phyloP scores from a whole-genome alignment of 768 basidiomycete genomes.

The Erythrobasidium yunnanense region DNA sequence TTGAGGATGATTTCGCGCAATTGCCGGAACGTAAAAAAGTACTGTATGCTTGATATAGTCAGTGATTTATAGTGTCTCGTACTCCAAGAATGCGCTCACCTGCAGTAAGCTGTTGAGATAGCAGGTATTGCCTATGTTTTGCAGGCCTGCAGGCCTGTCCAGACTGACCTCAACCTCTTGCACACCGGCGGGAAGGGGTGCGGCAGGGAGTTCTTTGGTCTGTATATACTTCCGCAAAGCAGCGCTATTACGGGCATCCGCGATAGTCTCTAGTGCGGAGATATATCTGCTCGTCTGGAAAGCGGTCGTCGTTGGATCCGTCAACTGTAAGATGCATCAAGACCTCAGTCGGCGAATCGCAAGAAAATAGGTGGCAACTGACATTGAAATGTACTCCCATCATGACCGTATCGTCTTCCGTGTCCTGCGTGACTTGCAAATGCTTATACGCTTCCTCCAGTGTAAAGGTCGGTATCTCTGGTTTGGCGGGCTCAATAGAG shows the following conservation, averaged over 20 bases:
- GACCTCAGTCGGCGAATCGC: not conserved
- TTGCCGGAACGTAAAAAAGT: slow-evolving; percentile 91
- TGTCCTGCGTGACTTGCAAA: slow-evolving; percentile 53
- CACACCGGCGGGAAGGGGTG: not conserved
- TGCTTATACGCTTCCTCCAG: slow-evolving; percentile 34
- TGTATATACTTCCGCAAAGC: slow-evolving; percentile 56
- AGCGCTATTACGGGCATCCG: slow-evolving; percentile 62
- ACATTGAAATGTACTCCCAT: slow-evolving; percentile 64
- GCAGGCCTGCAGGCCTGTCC: slow-evolving; percentile 72
- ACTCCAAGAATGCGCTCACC: no score
- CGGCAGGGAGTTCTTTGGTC: slow-evolving; percentile 52
- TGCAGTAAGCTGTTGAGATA: slow-evolving; percentile 93
- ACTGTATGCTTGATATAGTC: no score
- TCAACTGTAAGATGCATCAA: slow-evolving; percentile 15
- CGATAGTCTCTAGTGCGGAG: slow-evolving; percentile 51
- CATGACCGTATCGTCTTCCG: slow-evolving; percentile 66
- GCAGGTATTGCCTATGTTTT: slow-evolving; percentile 83
- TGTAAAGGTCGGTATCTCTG: not conserved
- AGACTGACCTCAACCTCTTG: slow-evolving; percentile 24
- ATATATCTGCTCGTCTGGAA: slow-evolving; percentile 44
- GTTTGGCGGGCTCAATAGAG: not conserved
- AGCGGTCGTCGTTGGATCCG: slow-evolving; percentile 9
- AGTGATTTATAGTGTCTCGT: no score
- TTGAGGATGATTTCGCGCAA: slow-evolving; percentile 62
- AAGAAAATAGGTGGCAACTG: slow-evolving; percentile 34